phyloP scores from a whole-genome alignment of 1,284 basidiomycete species.

The Spongiforma sp. region DNA sequence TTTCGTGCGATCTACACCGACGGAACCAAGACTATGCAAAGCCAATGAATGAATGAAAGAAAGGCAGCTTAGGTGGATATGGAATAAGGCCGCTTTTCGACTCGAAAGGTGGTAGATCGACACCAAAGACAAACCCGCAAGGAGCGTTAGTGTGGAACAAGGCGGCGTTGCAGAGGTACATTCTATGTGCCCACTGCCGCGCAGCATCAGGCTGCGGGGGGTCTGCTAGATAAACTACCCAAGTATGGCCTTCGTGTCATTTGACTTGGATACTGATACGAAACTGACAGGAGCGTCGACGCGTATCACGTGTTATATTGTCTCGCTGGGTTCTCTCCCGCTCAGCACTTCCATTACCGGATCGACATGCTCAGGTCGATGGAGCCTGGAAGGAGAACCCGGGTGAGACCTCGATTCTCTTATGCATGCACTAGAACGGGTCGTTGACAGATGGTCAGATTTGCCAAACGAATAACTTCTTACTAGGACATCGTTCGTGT shows the following conservation, averaged over 20 bases:
- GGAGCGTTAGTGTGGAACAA: constrained; percentile 62
- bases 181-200: constrained; percentile 87
- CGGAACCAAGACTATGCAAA: too few species aligned
- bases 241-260: constrained; percentile 59
- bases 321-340: constrained; percentile 85
- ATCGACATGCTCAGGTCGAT: constrained; percentile 48
- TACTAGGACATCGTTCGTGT: constrained; percentile 57
- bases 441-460: constrained; percentile 11
- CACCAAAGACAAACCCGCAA: too few species aligned
- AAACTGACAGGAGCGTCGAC: constrained; percentile 66
- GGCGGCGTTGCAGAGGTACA: constrained; percentile 85
- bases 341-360: constrained; percentile 75
- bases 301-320: constrained; percentile 94
- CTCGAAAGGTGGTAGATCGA: too few species aligned
- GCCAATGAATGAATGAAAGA: too few species aligned
- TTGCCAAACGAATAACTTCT: constrained; percentile 10
- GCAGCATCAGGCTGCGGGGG: constrained; percentile 87
- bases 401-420: constrained; percentile 16
- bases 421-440: too few species aligned
- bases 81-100: too few species aligned
- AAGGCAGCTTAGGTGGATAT: too few species aligned
- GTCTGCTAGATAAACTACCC: constrained; percentile 93
- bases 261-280: neutral
- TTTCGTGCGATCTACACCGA: too few species aligned
- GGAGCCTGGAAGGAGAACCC: constrained; percentile 47